Conservation (phyloP, 2,329 filamentous ascomycete species). For the Huntiella decipiens region DNA sequence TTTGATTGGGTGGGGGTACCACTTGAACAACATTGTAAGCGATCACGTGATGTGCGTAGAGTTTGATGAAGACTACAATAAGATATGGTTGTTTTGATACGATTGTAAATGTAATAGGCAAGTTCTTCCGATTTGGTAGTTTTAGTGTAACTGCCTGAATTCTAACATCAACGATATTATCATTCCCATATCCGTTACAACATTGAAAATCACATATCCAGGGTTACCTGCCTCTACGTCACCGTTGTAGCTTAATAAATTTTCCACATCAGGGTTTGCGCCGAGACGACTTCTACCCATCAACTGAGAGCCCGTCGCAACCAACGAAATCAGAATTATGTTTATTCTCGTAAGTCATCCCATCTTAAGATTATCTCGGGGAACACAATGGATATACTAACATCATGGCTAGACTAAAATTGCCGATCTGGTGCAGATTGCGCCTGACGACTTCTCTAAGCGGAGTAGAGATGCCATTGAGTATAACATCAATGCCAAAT, state of each 20-base stretch:
- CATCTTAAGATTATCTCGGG: background rate
- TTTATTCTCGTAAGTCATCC: slow-evolving; percentile 29
- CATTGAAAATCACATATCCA: no score
- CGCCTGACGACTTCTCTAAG: slow-evolving; percentile 73
- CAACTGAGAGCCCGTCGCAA: background rate
- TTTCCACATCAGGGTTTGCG: slow-evolving; percentile 1
- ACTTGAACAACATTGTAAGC: no score
- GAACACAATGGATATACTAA: slow-evolving; percentile 6
- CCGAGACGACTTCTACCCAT: background rate
- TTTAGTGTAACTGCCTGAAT: no score
- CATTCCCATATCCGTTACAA: no score
- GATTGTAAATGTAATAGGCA: no score
- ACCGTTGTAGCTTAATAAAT: background rate
- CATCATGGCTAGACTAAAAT: slow-evolving; percentile 54
- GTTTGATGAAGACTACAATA: no score
- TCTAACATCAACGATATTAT: no score
- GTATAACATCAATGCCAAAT: slow-evolving; percentile 94
- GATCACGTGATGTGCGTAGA: no score
- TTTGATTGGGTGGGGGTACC: no score
- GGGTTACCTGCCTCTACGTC: no score
- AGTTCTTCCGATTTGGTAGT: no score
- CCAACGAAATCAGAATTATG: slow-evolving; percentile 15
- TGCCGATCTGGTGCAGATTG: slow-evolving; percentile 84
- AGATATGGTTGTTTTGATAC: no score
- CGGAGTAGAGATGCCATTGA: slow-evolving; percentile 69